Evolutionary conservation across 2,329 filamentous ascomycete genomes (phyloP), one percentile per base, ranked within the genome.

Genomic region (Xenoacremonium recifei): DNA sequence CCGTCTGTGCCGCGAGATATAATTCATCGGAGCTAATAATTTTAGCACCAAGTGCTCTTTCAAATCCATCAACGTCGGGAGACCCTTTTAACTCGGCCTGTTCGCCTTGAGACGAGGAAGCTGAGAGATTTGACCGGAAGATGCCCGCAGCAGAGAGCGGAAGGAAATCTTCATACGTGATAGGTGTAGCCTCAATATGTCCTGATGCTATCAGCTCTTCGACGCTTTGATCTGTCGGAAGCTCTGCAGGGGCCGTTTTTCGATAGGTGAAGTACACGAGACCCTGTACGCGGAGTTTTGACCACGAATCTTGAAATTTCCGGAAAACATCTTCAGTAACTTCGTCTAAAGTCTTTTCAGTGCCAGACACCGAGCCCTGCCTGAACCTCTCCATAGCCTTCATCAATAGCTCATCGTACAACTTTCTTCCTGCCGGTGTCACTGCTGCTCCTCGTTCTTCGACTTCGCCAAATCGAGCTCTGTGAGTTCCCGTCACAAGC

Each of bases 81-180:
- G n/a, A n/a, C n/a, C n/a, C n/a, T n/a, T n/a, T n/a, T n/a, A n/a
- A n/a, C n/a, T n/a, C n/a, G n/a, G n/a, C n/a, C n/a, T n/a, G n/a
- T n/a, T n/a, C n/a, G n/a, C n/a, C n/a, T n/a, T n/a, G n/a, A n/a
- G n/a, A n/a, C n/a, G n/a, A n/a, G n/a, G n/a, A n/a, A n/a, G n/a
- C n/a, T n/a, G n/a, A n/a, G 3, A 73, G 50, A 16, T 73, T 75
- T 0, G 70, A 73, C 29, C 66, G 66, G 46, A 76, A 75, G 29
- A 78, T 78, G 0, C 74, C 74, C 1, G 72, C 75, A 0, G 75
- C 75, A 2, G 72, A 76, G 2, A 79, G 55, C 0, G 75, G 75
- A 4, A 79, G 57, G 35, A 78, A 79, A 40, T 78, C 75, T 43
- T 79, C 75, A 42, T 79, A 79, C 0, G 68, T 75, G 15, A 78